Conservation (phyloP, 768 basidiomycete genomes). For the Zangia roseola region DNA sequence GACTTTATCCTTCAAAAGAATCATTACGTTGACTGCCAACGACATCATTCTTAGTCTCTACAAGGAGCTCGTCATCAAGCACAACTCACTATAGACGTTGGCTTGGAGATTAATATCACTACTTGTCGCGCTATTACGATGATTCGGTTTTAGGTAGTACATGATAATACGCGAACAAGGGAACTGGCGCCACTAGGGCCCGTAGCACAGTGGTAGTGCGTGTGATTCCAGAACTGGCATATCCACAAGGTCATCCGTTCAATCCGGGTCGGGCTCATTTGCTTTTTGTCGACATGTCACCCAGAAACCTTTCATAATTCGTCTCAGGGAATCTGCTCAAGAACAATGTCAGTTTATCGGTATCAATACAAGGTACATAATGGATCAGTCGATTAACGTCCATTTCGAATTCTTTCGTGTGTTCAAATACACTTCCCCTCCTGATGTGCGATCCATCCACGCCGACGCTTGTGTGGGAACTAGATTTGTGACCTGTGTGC, state of each 20-base stretch:
- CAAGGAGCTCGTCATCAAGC: slow-evolving; percentile 38
- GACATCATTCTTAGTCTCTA: slow-evolving; percentile 73
- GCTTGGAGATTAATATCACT: neutral
- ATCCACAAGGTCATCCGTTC: slow-evolving; percentile 47
- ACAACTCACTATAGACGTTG: slow-evolving; percentile 10
- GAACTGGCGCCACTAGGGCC: slow-evolving; percentile 7
- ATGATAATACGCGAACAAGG: no score
- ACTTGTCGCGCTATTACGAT: no score
- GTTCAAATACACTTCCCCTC: slow-evolving; percentile 68
- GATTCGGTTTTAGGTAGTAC: no score
- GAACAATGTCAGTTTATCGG: neutral
- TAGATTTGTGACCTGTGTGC: slow-evolving; percentile 55
- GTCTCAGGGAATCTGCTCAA: neutral
- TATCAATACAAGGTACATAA: neutral
- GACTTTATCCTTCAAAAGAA: slow-evolving; percentile 41
- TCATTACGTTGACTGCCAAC: slow-evolving; percentile 89
- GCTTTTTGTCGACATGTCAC: neutral
- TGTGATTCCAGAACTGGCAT: slow-evolving; percentile 28
- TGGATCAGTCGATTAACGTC: slow-evolving; percentile 36
- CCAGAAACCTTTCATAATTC: neutral
- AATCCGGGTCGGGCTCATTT: slow-evolving; percentile 40
- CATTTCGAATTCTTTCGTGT: slow-evolving; percentile 67
- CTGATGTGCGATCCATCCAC: slow-evolving; percentile 65
- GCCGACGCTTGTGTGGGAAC: slow-evolving; percentile 63
- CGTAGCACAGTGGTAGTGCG: slow-evolving; percentile 35